Evolutionary conservation across 768 basidiomycete genomes (phyloP).

Genomic region (Suillus bovinus): DNA sequence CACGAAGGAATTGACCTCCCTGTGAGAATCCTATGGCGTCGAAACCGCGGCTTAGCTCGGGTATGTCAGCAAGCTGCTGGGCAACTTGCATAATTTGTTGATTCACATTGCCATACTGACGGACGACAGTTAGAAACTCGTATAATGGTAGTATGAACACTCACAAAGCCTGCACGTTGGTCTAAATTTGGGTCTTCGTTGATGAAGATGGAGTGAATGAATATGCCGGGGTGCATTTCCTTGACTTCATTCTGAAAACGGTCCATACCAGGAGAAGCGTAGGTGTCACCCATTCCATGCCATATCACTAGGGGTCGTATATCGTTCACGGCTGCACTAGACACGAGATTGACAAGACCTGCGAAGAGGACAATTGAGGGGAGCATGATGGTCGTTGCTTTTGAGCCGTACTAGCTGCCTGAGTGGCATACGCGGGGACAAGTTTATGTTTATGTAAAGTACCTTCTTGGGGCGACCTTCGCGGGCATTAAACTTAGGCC

Average conservation of each 20-base stretch:
- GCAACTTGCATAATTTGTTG: slow-evolving; percentile 67
- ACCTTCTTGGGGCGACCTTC: no score
- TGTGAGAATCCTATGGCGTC: slow-evolving; percentile 90
- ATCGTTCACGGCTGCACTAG: slow-evolving; percentile 16
- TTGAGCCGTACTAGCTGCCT: no score
- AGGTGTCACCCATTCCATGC: slow-evolving; percentile 84
- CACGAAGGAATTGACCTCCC: slow-evolving; percentile 88
- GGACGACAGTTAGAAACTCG: slow-evolving; percentile 6
- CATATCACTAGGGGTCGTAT: slow-evolving; percentile 68
- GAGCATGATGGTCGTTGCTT: slow-evolving; percentile 15
- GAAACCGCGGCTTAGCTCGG: slow-evolving; percentile 69
- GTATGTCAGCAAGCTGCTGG: slow-evolving; percentile 60
- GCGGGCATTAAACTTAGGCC: no score
- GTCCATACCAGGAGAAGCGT: slow-evolving; percentile 71
- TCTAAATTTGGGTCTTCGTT: slow-evolving; percentile 63
- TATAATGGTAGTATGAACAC: slow-evolving; percentile 32
- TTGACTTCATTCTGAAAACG: slow-evolving; percentile 60
- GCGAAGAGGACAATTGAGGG: slow-evolving; percentile 16
- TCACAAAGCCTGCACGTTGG: slow-evolving; percentile 68
- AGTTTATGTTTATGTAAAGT: background rate
- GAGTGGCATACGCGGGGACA: background rate
- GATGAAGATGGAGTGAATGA: slow-evolving; percentile 73
- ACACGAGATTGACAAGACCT: slow-evolving; percentile 14
- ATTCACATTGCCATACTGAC: slow-evolving; percentile 77
- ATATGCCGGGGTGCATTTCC: slow-evolving; percentile 70